These are phyloP conservation scores for Pyricularia sp. DNA, from an alignment of 2,329 filamentous ascomycete genomes.

Conservation along the genomic window DNA sequence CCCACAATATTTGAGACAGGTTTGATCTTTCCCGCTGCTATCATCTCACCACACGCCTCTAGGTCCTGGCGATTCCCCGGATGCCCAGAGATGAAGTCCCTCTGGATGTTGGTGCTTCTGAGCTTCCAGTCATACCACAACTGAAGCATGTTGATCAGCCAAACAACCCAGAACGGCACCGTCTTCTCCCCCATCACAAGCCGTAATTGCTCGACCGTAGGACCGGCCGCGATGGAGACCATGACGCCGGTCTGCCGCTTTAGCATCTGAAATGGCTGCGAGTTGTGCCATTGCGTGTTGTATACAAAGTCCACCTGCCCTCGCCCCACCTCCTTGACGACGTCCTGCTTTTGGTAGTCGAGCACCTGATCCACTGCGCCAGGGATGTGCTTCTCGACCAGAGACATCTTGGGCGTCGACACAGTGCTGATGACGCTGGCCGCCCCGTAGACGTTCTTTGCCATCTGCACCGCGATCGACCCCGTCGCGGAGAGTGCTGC, in stretches of 20 bases:
- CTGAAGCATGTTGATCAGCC: conserved; percentile 17
- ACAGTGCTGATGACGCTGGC: conserved; percentile 38
- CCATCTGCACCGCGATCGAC: conserved; percentile 34
- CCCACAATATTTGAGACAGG: conserved; percentile 29
- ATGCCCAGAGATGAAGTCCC: conserved; percentile 36
- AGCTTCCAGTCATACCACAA: conserved; percentile 31
- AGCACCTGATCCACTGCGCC: conserved; percentile 39
- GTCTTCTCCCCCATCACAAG: conserved; percentile 20
- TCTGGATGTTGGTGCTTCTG: conserved; percentile 32
- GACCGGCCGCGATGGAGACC: conserved; percentile 29
- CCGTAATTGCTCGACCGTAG: conserved; percentile 19
- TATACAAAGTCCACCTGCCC: conserved; percentile 40
- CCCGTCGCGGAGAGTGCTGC: conserved; percentile 40
- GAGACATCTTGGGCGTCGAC: conserved; percentile 38
- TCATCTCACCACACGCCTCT: conserved; percentile 27
- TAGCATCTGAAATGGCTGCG: conserved; percentile 27
- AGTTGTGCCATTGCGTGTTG: conserved; percentile 34
- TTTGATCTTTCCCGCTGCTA: conserved; percentile 32
- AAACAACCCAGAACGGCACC: conserved; percentile 25
- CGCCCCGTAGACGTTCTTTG: conserved; percentile 39
- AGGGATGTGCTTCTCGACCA: conserved; percentile 30
- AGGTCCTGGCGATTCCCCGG: conserved; percentile 29
- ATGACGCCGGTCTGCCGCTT: conserved; percentile 27
- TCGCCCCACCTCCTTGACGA: conserved; percentile 25
- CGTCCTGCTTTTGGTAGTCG: conserved; percentile 36